Base-by-base conservation (phyloP, 2,329 filamentous ascomycete genomes). In the Cercospora citrullina region DNA sequence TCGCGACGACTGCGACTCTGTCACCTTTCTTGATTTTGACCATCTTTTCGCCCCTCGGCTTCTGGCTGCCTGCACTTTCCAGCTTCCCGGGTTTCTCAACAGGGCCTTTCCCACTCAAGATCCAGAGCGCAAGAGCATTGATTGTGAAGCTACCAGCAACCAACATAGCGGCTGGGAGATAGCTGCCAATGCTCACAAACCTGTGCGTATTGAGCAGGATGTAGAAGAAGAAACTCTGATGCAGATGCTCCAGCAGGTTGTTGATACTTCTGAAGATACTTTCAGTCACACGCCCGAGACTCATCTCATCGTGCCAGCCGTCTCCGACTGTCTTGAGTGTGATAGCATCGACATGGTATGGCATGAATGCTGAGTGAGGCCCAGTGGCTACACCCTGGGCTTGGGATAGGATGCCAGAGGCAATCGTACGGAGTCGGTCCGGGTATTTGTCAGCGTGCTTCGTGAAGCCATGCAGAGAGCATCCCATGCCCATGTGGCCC, bases 171-270 rank as follows among this genome's bases (percentile, higher is more conserved):
- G 93, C 96, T 0, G 95, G 95, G 3, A 99, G 85, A 77, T 99
- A 99, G 1, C 94, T 99, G 16, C 95, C 95, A 71, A 99, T 99
- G 80, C 94, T 98, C 73, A 98, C 95, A 77, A 99, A 99, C 10
- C 94, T 89, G 75, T 95, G 92, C 31, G 90, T 87, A 73, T 96
- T 90, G 88, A 98, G 93, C 55, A 99, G 85, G 62, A 99, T 84
- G 79, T 99, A 99, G 82, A 99, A 98, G 86, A 99, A 99, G 84
- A 99, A 99, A 79, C 94, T 97, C 81, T 99, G 95, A 78, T 99
- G 95, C 69, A 99, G 85, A 78, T 99, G 94, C 81, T 99, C 95
- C 33, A 99, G 86, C 67, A 99, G 82, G 77, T 99, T 99, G 82
- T 99, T 99, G 80, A 99, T 83, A 78, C 93, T 97, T 75, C 95